phyloP scores from a whole-genome alignment of 805 yeast genomes.

The Jamesozyma jinghongensis region DNA sequence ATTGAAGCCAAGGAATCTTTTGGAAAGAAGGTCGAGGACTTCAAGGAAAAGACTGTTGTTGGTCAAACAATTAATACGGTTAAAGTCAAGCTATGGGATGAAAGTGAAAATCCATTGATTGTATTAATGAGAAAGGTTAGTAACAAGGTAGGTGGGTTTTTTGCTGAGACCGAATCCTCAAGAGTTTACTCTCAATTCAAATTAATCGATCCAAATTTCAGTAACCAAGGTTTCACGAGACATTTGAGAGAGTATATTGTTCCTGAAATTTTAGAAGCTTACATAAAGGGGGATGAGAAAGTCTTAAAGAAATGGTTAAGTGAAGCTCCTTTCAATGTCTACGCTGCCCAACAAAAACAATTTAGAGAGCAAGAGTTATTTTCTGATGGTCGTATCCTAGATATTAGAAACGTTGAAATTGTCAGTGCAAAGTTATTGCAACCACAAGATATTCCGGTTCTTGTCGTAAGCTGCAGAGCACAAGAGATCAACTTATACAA shows the following conservation, averaged over 20 bases:
- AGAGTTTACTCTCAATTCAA: constrained; percentile 80
- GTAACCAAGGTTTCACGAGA: constrained; percentile 63
- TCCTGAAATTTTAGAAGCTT: constrained; percentile 94
- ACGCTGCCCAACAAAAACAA: constrained; percentile 88
- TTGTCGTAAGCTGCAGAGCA: constrained; percentile 91
- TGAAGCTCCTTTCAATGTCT: constrained; percentile 93
- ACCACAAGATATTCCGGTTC: constrained; percentile 86
- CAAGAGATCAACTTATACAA: constrained; percentile 89
- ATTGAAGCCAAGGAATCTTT: constrained; percentile 61
- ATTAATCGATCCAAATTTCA: constrained; percentile 84
- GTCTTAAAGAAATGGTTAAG: constrained; percentile 85
- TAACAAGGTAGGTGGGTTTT: constrained; percentile 76
- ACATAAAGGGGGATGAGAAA: constrained; percentile 79
- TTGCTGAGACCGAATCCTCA: constrained; percentile 94
- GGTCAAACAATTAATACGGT: constrained; percentile 57
- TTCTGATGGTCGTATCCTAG: constrained; percentile 85
- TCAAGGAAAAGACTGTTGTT: constrained; percentile 55
- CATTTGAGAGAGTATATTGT: constrained; percentile 86
- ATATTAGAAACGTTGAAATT: constrained; percentile 90
- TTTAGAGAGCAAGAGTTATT: constrained; percentile 83
- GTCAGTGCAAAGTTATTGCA: constrained; percentile 79
- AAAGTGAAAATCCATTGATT: constrained; percentile 85
- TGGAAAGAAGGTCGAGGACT: constrained; percentile 56
- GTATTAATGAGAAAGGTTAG: constrained; percentile 69
- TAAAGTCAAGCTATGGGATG: constrained; percentile 71